Evolutionary conservation across 768 basidiomycete genomes (phyloP).

Genomic region (Tricholoma bakamatsutake): DNA sequence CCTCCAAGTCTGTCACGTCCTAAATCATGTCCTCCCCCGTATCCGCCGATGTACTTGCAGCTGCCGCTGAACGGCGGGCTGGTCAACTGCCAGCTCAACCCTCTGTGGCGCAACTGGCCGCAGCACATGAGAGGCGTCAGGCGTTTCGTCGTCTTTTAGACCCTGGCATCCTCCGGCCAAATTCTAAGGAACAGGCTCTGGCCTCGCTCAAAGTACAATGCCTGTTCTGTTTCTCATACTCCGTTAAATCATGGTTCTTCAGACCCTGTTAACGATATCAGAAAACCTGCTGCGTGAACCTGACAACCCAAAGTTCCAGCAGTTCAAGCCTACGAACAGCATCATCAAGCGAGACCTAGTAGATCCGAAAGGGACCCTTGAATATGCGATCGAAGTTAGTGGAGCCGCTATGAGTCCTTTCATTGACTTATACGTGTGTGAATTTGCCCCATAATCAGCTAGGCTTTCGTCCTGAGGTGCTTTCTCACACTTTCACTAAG

Average conservation of each 20-base stretch:
- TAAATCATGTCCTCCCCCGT: conserved; percentile 14
- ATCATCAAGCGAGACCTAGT: conserved; percentile 62
- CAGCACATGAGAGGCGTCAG: conserved; percentile 64
- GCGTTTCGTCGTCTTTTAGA: conserved; percentile 72
- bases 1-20: background rate
- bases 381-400: conserved; percentile 75
- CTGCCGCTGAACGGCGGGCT: conserved; percentile 40
- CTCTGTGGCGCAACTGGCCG: conserved; percentile 32
- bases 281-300: conserved; percentile 74
- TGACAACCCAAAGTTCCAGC: conserved; percentile 62
- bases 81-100: conserved; percentile 26
- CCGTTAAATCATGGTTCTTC: conserved; percentile 14
- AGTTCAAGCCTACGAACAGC: conserved; percentile 72
- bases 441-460: conserved; percentile 36
- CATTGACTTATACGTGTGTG: conserved; percentile 7
- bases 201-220: conserved; percentile 57
- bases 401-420: background rate
- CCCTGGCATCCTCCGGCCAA: conserved; percentile 71
- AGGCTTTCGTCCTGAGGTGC: conserved; percentile 68
- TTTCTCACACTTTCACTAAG: background rate
- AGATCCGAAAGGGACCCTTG: conserved; percentile 68
- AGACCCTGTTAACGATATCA: conserved; percentile 65
- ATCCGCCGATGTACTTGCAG: conserved; percentile 24
- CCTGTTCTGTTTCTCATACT: conserved; percentile 11
- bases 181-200: conserved; percentile 53